These are phyloP conservation scores for Ministeria vibrans DNA, from an alignment of 78 protist genomes.

Conservation along the genomic window DNA sequence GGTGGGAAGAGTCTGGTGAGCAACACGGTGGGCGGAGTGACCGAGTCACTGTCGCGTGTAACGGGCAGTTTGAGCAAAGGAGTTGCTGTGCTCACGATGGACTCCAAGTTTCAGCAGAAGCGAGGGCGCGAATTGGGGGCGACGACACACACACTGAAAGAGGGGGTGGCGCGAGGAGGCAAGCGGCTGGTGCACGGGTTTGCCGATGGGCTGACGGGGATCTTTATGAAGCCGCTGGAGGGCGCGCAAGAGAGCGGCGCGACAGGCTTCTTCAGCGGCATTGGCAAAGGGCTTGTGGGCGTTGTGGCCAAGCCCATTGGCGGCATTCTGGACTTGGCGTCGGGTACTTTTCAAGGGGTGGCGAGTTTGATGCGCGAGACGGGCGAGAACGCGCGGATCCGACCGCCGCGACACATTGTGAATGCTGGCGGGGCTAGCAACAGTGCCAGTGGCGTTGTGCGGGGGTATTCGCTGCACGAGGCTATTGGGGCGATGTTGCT, in stretches of 20 bases:
- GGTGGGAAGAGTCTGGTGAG: conserved; percentile 8
- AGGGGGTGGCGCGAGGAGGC: conserved; percentile 4
- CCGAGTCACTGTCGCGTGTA: neutral
- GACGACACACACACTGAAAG: neutral
- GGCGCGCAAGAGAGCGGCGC: conserved; percentile 32
- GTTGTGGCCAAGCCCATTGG: conserved; percentile 36
- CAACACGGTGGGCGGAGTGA: neutral
- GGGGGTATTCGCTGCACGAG: neutral
- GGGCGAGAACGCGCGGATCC: neutral
- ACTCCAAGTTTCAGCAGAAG: neutral
- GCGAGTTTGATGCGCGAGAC: neutral
- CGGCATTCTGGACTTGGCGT: conserved; percentile 19
- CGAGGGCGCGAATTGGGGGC: neutral
- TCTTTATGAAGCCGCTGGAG: conserved; percentile 26
- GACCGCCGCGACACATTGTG: neutral
- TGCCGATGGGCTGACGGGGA: conserved; percentile 31
- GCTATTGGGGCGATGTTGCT: neutral
- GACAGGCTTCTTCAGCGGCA: conserved; percentile 34
- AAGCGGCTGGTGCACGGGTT: conserved; percentile 1
- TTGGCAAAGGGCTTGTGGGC: conserved; percentile 42
- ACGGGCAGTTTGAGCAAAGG: conserved; percentile 19
- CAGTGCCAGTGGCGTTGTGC: neutral
- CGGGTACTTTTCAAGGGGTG: neutral
- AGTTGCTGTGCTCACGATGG: conserved; percentile 10
- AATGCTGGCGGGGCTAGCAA: neutral